phyloP scores from a whole-genome alignment of 1,139 yeast species.

The Hanseniaspora sp. region DNA sequence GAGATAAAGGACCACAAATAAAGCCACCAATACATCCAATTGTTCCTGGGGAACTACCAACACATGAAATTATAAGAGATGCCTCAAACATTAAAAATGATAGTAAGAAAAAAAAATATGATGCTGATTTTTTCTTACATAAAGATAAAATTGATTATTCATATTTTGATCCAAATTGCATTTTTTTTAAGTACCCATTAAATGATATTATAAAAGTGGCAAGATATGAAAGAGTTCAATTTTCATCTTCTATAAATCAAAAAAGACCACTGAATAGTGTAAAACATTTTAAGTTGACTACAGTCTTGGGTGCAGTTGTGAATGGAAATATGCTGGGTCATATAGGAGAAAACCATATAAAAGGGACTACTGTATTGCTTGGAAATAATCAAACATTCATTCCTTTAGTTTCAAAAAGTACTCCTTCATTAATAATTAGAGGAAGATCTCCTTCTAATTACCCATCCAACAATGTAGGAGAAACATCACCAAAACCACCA shows the following conservation, averaged over 20 bases:
- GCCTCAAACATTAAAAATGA: conserved; percentile 50
- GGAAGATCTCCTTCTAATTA: conserved; percentile 63
- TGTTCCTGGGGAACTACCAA: conserved; percentile 48
- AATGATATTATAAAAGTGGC: conserved; percentile 50
- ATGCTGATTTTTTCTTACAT: conserved; percentile 43
- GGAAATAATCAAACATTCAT: conserved; percentile 21
- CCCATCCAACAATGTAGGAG: conserved; percentile 16
- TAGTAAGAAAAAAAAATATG: conserved; percentile 42
- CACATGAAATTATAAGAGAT: conserved; percentile 45
- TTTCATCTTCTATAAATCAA: conserved; percentile 49
- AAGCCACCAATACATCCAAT: conserved; percentile 50
- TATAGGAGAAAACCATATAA: not conserved
- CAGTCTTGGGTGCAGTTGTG: conserved; percentile 45
- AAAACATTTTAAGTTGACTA: conserved; percentile 43
- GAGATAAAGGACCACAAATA: conserved; percentile 61
- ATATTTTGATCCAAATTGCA: conserved; percentile 17
- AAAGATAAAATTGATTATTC: conserved; percentile 20
- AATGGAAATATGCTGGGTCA: conserved; percentile 31
- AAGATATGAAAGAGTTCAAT: conserved; percentile 57
- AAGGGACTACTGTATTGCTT: conserved; percentile 16
- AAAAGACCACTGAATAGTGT: conserved; percentile 38
- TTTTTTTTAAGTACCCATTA: conserved; percentile 32
- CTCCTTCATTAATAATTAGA: conserved; percentile 55
- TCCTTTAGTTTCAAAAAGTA: conserved; percentile 36
- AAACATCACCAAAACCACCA: not conserved